Base-by-base conservation (phyloP, 1,284 basidiomycete genomes). In the Prillingera fragicola region DNA sequence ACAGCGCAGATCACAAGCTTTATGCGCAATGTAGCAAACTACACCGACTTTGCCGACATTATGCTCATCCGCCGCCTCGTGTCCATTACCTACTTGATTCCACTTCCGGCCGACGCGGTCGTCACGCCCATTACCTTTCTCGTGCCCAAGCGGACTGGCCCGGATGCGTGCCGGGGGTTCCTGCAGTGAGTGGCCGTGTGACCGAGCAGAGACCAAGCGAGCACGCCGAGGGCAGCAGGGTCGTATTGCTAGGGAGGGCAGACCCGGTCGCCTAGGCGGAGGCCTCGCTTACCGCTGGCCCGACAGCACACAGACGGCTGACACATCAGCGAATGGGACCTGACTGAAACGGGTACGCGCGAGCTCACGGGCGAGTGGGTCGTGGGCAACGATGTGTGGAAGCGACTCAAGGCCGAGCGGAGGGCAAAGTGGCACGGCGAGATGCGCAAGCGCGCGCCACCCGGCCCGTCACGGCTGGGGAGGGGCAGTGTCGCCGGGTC, bases 311-410 rank as follows among this genome's bases (percentile, higher is more conserved):
- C 28, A 6, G 33, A 4, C 9, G 23, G 48, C 38, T 50, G 35
- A 45, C 39, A 18, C 8, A 8, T 5, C 41, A 60, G 81, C 8
- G 77, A 83, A 12, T 80, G 79, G 43, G 92, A 97, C 62, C 77
- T 77, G 1, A 63, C 73, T 8, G 92, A 98, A 66, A 77, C 78
- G 25, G 92, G 90, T 31, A 73, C 67, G 14, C 79, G 94, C 6
- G 85, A 92, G 62, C 77, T 98, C 33, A 83, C 82, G 1, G 94
- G 89, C 5, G 95, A 98, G 74, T 98, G 94, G 94, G 85, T 97
- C 15, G 85, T 97, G 13, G 88, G 89, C 36, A 86, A 86, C 67
- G 81, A 81, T 55, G 81, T 92, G 1, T 97, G 92, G 91, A 83
- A 83, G 54, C 75, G 82, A 17, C 75, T 96, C 52, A 91, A 96